Conservation (phyloP, 176 grass and related monocot genomes). For the Sorghum bicolor region Sorghum_bicolor_NCBIv3 NC_012870.2:70724001-70724500, state of each 20-base stretch:
- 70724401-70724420: constrained; percentile 57
- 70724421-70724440: constrained; percentile 97
- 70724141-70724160: constrained; percentile 72
- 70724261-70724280: constrained; percentile 30
- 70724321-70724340: constrained; percentile 73
- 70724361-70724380: constrained; percentile 99
- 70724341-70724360: constrained; percentile 96
- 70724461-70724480: background rate
- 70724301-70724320: constrained; percentile 78
- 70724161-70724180: constrained; percentile 88
- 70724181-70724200: constrained; percentile 92
- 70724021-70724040: background rate
- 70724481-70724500: background rate
- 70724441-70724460: constrained; percentile 12
- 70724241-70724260: constrained; percentile 82
- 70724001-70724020: background rate
- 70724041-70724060: background rate
- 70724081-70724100: constrained; percentile 21
- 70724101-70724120: constrained; percentile 99
- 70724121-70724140: constrained; percentile 94
- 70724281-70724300: constrained; percentile 80
- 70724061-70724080: background rate
- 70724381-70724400: constrained; percentile 82
- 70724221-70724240: constrained; percentile 61
- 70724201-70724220: constrained; percentile 81